These are phyloP conservation scores for Rubia yunnanensis DNA, from an alignment of 257 asterid species.

Conservation along the genomic window DNA sequence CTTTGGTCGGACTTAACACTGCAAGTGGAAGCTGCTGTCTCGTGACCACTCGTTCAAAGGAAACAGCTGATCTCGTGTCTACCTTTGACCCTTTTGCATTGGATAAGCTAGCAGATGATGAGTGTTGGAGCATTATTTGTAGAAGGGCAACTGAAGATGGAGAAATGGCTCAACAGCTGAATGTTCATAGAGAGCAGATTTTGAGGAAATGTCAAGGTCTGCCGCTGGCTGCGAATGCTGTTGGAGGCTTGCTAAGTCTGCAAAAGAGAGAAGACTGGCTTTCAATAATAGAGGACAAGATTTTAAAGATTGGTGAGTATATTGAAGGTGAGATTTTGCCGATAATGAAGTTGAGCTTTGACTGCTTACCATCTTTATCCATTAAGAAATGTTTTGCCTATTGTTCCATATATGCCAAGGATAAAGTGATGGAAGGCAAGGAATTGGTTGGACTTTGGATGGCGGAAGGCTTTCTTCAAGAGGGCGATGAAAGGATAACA, in stretches of 20 bases:
- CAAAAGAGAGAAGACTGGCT: slow-evolving; percentile 16
- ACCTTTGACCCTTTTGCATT: background rate
- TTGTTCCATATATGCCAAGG: slow-evolving; percentile 21
- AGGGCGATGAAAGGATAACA: background rate
- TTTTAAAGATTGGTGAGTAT: background rate
- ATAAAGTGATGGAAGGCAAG: background rate
- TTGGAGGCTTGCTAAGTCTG: slow-evolving; percentile 20
- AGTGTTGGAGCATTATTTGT: slow-evolving; percentile 5
- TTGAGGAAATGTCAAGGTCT: background rate
- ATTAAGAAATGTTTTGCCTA: slow-evolving; percentile 30
- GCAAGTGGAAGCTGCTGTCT: slow-evolving; percentile 3
- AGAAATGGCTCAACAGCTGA: background rate
- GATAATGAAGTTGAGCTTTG: slow-evolving; percentile 25
- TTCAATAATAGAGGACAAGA: background rate
- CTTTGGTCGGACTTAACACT: slow-evolving; percentile 7
- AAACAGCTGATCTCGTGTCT: background rate
- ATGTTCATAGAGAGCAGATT: background rate
- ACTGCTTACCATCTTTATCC: slow-evolving; percentile 18
- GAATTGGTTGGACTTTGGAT: slow-evolving; percentile 21
- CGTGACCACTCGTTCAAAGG: background rate
- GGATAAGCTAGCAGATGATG: background rate
- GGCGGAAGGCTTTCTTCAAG: slow-evolving; percentile 29
- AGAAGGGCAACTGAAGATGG: background rate
- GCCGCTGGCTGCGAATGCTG: slow-evolving; percentile 9
- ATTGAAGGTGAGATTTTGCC: background rate